Percentiles rank a stretch among this genome's conserved stretches.
Evolutionary conservation across 1,284 basidiomycete species (phyloP).

Genomic region (Somion occarium): DNA sequence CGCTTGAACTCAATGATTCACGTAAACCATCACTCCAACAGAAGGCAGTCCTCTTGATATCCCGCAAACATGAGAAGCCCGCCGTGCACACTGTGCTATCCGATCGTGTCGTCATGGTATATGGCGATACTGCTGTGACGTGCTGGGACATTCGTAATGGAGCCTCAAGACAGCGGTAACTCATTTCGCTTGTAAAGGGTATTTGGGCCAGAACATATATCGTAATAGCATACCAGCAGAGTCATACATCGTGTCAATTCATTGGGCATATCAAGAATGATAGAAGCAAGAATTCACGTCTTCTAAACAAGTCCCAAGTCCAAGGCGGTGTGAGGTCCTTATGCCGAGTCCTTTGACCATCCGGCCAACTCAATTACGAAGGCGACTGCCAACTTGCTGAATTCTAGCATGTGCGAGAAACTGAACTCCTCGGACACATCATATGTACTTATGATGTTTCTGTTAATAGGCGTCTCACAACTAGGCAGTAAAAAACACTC

Average conservation of each 20-base stretch:
- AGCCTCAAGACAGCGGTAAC: neutral
- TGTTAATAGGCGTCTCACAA: neutral
- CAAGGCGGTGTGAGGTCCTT: too few relatives aligned
- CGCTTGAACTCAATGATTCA: slow-evolving; percentile 1
- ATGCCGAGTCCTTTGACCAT: slow-evolving; percentile 28
- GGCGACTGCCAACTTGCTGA: slow-evolving; percentile 85
- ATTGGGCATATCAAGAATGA: too few relatives aligned
- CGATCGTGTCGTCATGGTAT: slow-evolving; percentile 35
- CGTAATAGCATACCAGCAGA: too few relatives aligned
- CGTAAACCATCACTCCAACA: slow-evolving; percentile 16
- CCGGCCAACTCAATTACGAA: slow-evolving; percentile 79
- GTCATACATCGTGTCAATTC: too few relatives aligned
- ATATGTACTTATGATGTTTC: slow-evolving; percentile 50
- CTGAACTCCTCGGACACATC: slow-evolving; percentile 87
- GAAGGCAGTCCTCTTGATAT: slow-evolving; percentile 30
- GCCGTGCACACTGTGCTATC: slow-evolving; percentile 40
- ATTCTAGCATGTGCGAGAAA: slow-evolving; percentile 78
- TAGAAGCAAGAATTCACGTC: too few relatives aligned
- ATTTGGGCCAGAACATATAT: too few relatives aligned
- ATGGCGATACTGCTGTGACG: slow-evolving; percentile 35
- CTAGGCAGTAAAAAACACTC: slow-evolving; percentile 25
- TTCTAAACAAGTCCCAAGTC: too few relatives aligned
- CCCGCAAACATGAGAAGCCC: slow-evolving; percentile 28
- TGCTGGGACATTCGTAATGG: slow-evolving; percentile 27
- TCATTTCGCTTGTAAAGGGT: too few relatives aligned